A percentile compares a stretch with the other conserved stretches of the same genome.
Conservation (phyloP, 164 flowering plant species). For the Chimonanthus salicifolius region DNA sequence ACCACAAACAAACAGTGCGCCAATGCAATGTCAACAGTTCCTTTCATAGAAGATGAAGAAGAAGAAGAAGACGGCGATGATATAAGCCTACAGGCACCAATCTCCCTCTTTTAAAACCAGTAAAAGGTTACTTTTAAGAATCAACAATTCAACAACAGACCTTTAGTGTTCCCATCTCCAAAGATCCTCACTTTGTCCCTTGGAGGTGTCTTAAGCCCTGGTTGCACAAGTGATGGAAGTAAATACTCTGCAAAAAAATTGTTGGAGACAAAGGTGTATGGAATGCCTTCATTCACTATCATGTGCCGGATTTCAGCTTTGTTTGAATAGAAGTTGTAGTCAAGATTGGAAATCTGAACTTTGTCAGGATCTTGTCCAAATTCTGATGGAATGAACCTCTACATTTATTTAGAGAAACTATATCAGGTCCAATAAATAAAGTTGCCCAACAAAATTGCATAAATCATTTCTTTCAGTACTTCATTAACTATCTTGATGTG, state of each 20-base stretch:
- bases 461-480: no score
- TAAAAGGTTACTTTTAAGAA: neutral
- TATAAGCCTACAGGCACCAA: no score
- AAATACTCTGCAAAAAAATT: conserved; percentile 60
- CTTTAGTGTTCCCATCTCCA: conserved; percentile 81
- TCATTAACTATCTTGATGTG: no score
- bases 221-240: conserved; percentile 82
- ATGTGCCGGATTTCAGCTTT: conserved; percentile 66
- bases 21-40: neutral
- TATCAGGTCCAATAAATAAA: neutral
- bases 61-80: no score
- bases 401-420: conserved; percentile 11
- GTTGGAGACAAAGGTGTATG: conserved; percentile 63
- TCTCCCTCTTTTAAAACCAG: no score
- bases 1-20: neutral
- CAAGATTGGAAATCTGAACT: conserved; percentile 39
- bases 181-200: conserved; percentile 61
- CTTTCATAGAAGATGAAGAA: no score
- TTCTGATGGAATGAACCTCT: conserved; percentile 94
- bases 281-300: conserved; percentile 68
- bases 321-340: conserved; percentile 44
- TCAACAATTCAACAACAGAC: conserved; percentile 20
- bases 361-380: conserved; percentile 75
- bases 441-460: neutral
- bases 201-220: conserved; percentile 56